phyloP scores from a whole-genome alignment of 805 yeast genomes.

The Metschnikowia lunata region DNA sequence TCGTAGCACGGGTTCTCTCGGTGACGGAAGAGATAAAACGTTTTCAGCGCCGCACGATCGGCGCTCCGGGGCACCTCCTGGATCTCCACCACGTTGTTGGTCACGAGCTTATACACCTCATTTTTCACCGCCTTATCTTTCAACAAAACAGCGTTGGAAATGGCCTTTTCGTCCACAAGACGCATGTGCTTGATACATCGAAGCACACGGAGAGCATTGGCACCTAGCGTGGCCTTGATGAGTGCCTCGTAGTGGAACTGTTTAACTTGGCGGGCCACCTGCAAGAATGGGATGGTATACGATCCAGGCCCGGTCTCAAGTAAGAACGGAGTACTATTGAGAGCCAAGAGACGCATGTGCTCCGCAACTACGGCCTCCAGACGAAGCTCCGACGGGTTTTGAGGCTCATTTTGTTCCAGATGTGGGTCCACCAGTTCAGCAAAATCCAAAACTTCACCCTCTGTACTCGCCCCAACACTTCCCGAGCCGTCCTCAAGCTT shows the following conservation, averaged over 20 bases:
- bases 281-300: constrained; percentile 60
- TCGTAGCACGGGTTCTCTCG: constrained; percentile 36
- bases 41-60: constrained; percentile 87
- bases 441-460: constrained; percentile 9
- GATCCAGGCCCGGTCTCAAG: constrained; percentile 50
- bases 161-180: constrained; percentile 78
- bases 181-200: constrained; percentile 69
- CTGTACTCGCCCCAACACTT: constrained; percentile 17
- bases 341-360: constrained; percentile 66
- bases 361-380: constrained; percentile 42
- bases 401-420: neutral
- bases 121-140: constrained; percentile 74
- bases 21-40: constrained; percentile 77
- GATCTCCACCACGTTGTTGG: constrained; percentile 70
- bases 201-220: constrained; percentile 64
- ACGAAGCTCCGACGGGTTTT: constrained; percentile 16
- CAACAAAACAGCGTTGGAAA: constrained; percentile 70
- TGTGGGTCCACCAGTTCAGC: constrained; percentile 12
- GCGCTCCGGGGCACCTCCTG: constrained; percentile 92
- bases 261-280: constrained; percentile 44
- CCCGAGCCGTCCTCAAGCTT: constrained; percentile 34
- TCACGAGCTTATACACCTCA: constrained; percentile 60
- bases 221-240: constrained; percentile 58
- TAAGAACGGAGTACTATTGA: constrained; percentile 53
- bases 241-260: constrained; percentile 52